phyloP scores from a whole-genome alignment of 2,329 filamentous ascomycete species.

The Dryadomyces quercus-mongolicae region DNA sequence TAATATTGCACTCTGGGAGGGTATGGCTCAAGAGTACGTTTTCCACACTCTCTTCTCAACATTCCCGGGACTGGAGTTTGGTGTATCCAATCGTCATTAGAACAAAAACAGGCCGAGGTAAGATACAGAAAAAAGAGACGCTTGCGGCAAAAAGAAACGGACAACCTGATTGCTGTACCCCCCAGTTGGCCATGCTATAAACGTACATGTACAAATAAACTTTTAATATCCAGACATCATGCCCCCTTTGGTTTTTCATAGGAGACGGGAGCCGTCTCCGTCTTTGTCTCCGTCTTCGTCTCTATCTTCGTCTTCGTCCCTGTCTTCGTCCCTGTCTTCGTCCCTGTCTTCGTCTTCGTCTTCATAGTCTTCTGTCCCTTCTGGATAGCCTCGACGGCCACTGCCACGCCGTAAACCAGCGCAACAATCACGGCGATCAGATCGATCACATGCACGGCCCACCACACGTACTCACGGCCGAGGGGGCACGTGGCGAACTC shows the following conservation, averaged over 20 bases:
- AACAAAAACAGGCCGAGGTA: neutral
- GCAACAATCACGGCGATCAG: slow-evolving; percentile 28
- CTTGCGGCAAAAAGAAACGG: neutral
- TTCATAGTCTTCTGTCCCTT: neutral
- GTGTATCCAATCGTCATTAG: neutral
- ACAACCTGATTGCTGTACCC: neutral
- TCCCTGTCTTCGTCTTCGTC: neutral
- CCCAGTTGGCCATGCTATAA: neutral
- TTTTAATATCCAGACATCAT: neutral
- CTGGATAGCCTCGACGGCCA: neutral
- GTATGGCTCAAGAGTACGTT: neutral
- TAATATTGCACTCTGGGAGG: too few relatives aligned
- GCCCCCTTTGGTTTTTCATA: neutral
- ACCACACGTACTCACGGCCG: slow-evolving; percentile 89
- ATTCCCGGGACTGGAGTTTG: neutral
- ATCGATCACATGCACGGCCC: slow-evolving; percentile 71
- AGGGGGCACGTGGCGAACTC: slow-evolving; percentile 69
- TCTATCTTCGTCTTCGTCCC: neutral
- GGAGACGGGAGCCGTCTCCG: neutral
- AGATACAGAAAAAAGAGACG: neutral
- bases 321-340: neutral
- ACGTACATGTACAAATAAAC: neutral
- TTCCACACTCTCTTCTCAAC: neutral
- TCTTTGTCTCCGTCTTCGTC: neutral
- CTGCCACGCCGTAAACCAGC: slow-evolving; percentile 7